These are phyloP conservation scores for Backusella tuberculispora DNA, from an alignment of 192 early-diverging fungal genomes.

Conservation along the genomic window DNA sequence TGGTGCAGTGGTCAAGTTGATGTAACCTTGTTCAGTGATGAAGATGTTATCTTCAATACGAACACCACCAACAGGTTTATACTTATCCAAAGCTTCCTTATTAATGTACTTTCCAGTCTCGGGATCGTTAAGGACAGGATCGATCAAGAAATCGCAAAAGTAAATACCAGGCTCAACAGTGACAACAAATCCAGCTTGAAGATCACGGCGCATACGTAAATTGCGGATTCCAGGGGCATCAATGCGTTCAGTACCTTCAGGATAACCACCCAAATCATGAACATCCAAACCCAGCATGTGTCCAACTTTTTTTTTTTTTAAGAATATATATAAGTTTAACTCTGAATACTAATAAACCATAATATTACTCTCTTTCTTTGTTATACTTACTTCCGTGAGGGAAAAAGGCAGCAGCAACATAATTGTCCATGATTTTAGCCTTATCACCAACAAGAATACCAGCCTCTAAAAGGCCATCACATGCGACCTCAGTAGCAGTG, in stretches of 20 bases:
- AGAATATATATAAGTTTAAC: background rate
- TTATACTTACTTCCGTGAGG: slow-evolving; percentile 77
- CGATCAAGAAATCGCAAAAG: slow-evolving; percentile 84
- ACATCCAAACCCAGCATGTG: slow-evolving; percentile 90
- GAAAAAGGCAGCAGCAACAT: slow-evolving; percentile 82
- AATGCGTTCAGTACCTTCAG: slow-evolving; percentile 71
- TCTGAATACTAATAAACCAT: slow-evolving; percentile 4
- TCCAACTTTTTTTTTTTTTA: slow-evolving; percentile 46
- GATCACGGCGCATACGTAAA: slow-evolving; percentile 73
- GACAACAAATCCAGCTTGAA: slow-evolving; percentile 82
- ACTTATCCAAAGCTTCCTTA: slow-evolving; percentile 64
- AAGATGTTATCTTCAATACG: slow-evolving; percentile 92
- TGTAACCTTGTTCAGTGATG: slow-evolving; percentile 73
- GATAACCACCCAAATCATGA: slow-evolving; percentile 91
- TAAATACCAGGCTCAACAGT: slow-evolving; percentile 96
- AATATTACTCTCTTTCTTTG: background rate
- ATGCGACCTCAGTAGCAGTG: slow-evolving; percentile 64
- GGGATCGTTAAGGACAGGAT: slow-evolving; percentile 61
- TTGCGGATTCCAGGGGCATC: slow-evolving; percentile 74
- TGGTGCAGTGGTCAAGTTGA: slow-evolving; percentile 84
- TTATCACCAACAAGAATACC: slow-evolving; percentile 78
- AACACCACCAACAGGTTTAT: slow-evolving; percentile 87
- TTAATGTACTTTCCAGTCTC: slow-evolving; percentile 65
- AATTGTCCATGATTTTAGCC: slow-evolving; percentile 61
- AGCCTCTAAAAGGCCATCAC: slow-evolving; percentile 67